Evolutionary conservation across 768 basidiomycete species (phyloP).

Genomic region (Rhodocollybia butyracea): DNA sequence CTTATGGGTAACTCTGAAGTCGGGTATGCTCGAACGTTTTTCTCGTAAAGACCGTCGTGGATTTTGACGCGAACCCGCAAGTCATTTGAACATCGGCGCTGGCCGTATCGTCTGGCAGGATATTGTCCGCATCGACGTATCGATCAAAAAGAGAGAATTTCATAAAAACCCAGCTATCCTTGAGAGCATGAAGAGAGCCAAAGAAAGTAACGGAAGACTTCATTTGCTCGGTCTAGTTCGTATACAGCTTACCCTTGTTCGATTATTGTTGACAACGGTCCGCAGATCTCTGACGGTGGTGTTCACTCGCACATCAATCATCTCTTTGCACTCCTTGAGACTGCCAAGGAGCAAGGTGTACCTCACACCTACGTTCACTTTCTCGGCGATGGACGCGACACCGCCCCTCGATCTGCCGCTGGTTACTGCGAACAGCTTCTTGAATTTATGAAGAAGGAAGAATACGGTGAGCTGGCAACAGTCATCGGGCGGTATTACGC

Average conservation of each 20-base stretch:
- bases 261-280: background rate
- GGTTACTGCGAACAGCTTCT: conserved; percentile 75
- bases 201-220: conserved; percentile 76
- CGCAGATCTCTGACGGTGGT: conserved; percentile 89
- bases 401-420: conserved; percentile 80
- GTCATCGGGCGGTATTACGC: conserved; percentile 92
- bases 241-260: conserved; percentile 6
- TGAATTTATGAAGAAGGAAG: conserved; percentile 73
- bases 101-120: conserved; percentile 97
- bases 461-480: conserved; percentile 79
- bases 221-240: conserved; percentile 86
- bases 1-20: conserved; percentile 99
- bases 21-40: conserved; percentile 46
- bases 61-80: conserved; percentile 25
- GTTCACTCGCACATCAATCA: conserved; percentile 96
- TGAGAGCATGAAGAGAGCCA: conserved; percentile 71
- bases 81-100: conserved; percentile 93
- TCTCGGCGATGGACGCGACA: conserved; percentile 93
- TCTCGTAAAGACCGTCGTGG: background rate
- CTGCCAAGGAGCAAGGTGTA: conserved; percentile 81
- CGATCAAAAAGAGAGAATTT: conserved; percentile 86
- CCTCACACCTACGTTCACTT: conserved; percentile 91
- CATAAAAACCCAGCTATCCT: conserved; percentile 75
- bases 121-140: conserved; percentile 91
- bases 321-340: conserved; percentile 86